Evolutionary conservation across 1,284 basidiomycete genomes (phyloP), one percentile per base, ranked within the genome.

Genomic region (Irpex sp.): DNA sequence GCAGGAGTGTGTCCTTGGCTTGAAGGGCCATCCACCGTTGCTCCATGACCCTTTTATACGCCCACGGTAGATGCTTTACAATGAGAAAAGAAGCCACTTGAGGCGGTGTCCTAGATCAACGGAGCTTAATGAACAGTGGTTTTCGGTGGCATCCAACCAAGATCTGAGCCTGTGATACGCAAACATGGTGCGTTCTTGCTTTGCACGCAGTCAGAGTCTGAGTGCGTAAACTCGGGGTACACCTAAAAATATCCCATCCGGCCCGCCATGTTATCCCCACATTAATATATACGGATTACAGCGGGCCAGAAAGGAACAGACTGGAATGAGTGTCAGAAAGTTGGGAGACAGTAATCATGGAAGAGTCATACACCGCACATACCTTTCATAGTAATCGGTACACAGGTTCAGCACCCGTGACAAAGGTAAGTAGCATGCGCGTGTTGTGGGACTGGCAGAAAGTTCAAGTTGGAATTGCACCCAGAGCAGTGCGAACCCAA

Each of bases 221-320:
- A n/a, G 17, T 17, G 49, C 49, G 17, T 51, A 36, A 56, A 56
- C 34, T 56, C 54, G 54, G 34, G 54, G 54, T 56, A 56, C 54
- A 26, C 54, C 54, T 56, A 56, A 34, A 56, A 34, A 34, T 56
- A 56, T 56, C 54, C 54, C 54, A 9, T 26, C 54, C 54, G 54
- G 54, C 11, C 54, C 54, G 54, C 54, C 54, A 21, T 7, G 7
- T 8, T 17, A 51, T 51, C 9, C 21, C 54, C 13, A 26, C n/a
- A 11, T 9, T 11, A 36, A 17, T 13, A 13, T 36, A 11, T 11
- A 36, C 19, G 54, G 54, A 26, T 17, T 44, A 15, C 40, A 51
- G 19, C 49, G 54, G 54, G 19, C 34, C 11, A 11, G 54, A 6
- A 4, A 13, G 11, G 40, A 11, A 44, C 40, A 44, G 4, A 11